Percentiles rank a stretch among this genome's conserved stretches.
phyloP scores from a whole-genome alignment of 768 basidiomycete species.

The Russula vinacea region DNA sequence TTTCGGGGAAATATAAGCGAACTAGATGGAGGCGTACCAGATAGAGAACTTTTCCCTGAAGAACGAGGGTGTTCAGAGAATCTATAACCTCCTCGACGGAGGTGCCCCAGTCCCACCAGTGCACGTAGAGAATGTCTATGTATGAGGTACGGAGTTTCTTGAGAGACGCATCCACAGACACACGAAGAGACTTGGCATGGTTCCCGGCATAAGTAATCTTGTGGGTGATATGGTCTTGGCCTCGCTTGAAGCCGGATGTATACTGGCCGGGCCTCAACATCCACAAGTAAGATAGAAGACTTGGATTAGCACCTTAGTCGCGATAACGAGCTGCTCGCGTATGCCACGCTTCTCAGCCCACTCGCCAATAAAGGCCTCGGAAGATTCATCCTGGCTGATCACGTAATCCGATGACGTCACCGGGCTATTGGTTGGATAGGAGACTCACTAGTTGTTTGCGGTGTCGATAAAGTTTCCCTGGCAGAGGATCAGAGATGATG shows the following conservation, averaged over 20 bases:
- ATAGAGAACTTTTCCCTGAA: constrained; percentile 46
- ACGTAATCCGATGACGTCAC: not conserved
- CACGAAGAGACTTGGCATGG: constrained; percentile 41
- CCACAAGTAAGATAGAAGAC: too few species aligned
- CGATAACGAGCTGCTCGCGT: constrained; percentile 49
- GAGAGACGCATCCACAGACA: constrained; percentile 43
- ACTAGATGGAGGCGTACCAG: constrained; percentile 28
- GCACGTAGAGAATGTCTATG: constrained; percentile 48
- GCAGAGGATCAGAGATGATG: constrained; percentile 37
- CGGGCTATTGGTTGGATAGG: not conserved
- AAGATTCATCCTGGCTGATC: constrained; percentile 52
- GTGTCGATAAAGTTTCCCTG: constrained; percentile 53
- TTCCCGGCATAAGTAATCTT: constrained; percentile 43
- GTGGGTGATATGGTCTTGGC: constrained; percentile 30
- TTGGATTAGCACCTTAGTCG: constrained; percentile 40
- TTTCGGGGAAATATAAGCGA: not conserved
- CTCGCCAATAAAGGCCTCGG: constrained; percentile 53
- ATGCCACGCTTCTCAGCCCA: constrained; percentile 46
- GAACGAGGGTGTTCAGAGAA: constrained; percentile 49
- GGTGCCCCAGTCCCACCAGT: constrained; percentile 53
- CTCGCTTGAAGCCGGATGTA: constrained; percentile 28
- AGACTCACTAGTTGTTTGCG: constrained; percentile 44
- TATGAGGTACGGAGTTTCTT: constrained; percentile 47
- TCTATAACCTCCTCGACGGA: constrained; percentile 57
- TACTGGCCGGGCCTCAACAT: constrained; percentile 24